Conservation (phyloP, 371 early-diverging fungal genomes). For the Mortierella sp. region DNA sequence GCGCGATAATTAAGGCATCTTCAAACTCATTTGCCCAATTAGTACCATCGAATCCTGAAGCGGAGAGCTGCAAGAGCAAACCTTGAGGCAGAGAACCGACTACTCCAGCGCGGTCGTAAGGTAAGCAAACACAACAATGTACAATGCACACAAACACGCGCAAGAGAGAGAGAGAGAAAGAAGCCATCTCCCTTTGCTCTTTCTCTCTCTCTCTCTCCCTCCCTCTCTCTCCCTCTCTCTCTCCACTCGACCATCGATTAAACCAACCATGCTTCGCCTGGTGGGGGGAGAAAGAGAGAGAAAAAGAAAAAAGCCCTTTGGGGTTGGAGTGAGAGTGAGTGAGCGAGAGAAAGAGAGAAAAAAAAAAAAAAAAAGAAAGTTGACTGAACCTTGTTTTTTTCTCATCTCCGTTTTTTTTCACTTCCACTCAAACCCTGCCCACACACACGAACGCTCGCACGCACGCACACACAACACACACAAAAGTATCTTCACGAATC, state of each 20-base stretch:
- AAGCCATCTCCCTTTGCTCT: slow-evolving; percentile 1
- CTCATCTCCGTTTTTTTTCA: too few species aligned
- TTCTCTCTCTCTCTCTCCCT: not conserved
- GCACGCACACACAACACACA: too few species aligned
- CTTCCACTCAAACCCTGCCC: too few species aligned
- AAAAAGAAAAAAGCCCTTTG: too few species aligned
- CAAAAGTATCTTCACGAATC: slow-evolving; percentile 95
- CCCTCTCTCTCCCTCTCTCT: not conserved
- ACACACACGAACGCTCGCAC: too few species aligned
- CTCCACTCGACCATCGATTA: not conserved
- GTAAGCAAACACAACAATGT: slow-evolving; percentile 37
- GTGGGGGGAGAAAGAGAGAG: too few species aligned
- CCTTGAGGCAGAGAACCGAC: slow-evolving; percentile 67
- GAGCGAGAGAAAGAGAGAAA: too few species aligned
- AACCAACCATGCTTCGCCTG: not conserved
- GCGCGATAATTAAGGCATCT: not conserved
- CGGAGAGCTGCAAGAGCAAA: slow-evolving; percentile 79
- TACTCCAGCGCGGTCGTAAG: slow-evolving; percentile 64
- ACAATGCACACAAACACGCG: not conserved
- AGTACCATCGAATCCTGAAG: slow-evolving; percentile 89
- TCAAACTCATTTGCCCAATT: slow-evolving; percentile 1
- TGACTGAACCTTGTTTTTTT: too few species aligned
- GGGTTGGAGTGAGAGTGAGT: too few species aligned
- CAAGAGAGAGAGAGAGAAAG: not conserved
- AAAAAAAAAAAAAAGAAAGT: too few species aligned